A percentile compares a stretch with the other conserved stretches of the same genome.
phyloP scores from a whole-genome alignment of 441 rosid genomes.

The Euphorbia corollata region DNA sequence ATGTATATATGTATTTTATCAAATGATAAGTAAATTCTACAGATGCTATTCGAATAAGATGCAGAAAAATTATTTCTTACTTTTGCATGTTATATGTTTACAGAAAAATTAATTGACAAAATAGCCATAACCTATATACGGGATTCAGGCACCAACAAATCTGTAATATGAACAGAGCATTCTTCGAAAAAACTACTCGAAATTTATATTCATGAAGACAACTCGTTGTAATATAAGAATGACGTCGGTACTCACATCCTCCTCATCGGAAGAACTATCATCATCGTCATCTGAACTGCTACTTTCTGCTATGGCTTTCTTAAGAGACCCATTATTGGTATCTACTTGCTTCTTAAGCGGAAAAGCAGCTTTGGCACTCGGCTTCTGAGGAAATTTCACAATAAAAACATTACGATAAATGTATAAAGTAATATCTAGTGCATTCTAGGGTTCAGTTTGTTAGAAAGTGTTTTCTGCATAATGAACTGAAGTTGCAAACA shows the following conservation, averaged over 20 bases:
- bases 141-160: neutral
- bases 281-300: conserved; percentile 18
- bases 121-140: neutral
- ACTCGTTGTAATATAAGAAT: neutral
- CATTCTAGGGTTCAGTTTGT: neutral
- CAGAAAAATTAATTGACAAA: neutral
- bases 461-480: neutral
- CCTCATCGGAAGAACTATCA: conserved; percentile 35
- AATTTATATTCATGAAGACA: no score
- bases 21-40: no score
- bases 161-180: neutral
- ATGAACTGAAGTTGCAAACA: neutral
- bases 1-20: no score
- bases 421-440: no score
- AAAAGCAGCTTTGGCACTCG: conserved; percentile 13
- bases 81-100: neutral
- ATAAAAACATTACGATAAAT: neutral
- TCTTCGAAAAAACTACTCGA: no score
- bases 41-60: no score
- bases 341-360: conserved; percentile 27
- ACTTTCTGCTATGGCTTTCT: conserved; percentile 24
- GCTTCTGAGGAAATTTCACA: conserved; percentile 11
- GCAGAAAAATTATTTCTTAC: no score
- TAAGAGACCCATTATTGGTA: conserved; percentile 32
- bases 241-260: neutral